Evolutionary conservation across 257 asterid genomes (phyloP).

Genomic region (Primulina huaijiensis): DNA sequence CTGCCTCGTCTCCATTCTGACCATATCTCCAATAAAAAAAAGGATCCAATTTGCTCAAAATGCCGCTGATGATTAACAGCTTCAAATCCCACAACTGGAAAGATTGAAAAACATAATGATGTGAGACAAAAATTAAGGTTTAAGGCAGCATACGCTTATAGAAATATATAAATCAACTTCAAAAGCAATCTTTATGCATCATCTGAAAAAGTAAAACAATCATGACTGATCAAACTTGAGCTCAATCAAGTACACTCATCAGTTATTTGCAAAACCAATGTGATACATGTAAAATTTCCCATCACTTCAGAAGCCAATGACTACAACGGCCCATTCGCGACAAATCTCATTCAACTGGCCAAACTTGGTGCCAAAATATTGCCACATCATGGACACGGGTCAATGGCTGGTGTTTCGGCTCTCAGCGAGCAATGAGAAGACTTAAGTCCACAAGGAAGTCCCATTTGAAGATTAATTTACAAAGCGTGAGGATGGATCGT

Average conservation of each 20-base stretch:
- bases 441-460: no score
- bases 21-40: slow-evolving; percentile 20
- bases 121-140: neutral
- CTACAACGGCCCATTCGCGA: no score
- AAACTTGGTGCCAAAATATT: no score
- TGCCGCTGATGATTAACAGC: slow-evolving; percentile 16
- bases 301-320: no score
- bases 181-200: neutral
- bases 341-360: no score
- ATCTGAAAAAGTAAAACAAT: neutral
- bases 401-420: no score
- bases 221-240: neutral
- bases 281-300: no score
- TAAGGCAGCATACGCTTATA: neutral
- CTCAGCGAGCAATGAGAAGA: no score
- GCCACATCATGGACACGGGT: no score
- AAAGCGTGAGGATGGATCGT: no score
- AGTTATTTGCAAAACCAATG: neutral
- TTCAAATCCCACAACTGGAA: slow-evolving; percentile 24
- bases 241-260: neutral
- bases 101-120: neutral
- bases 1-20: slow-evolving; percentile 42
- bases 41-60: slow-evolving; percentile 3
- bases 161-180: neutral
- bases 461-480: no score